Evolutionary conservation across 441 rosid species (phyloP), one percentile per base, ranked within the genome.

Genomic region (Codiaeum variegatum): DNA sequence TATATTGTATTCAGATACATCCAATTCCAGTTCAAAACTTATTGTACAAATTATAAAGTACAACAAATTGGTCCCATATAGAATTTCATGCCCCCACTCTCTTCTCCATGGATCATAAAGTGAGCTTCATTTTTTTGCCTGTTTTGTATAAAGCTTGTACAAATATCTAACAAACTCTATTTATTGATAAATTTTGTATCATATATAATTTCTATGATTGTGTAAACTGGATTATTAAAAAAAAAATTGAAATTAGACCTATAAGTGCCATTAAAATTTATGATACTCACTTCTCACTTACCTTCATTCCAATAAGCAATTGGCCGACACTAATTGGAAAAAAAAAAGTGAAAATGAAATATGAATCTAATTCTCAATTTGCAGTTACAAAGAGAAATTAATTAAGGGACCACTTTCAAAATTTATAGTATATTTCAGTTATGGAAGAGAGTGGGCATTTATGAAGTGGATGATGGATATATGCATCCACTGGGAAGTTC

Each of bases 361-460:
- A 44, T 73, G 77, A 76, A 73, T 73, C 71, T 47, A 59, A 76
- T 66, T 73, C 73, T 66, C 51, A 36, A 40, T 40, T 40, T 42
- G 8, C 0, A 7, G 40, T 34, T 34, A 47, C 23, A n/a, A 51
- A 10, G 11, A 36, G 19, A 62, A 70, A 31, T 32, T 40, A 40
- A 40, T 40, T 2, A 66, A 75, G 26, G 70, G 70, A 31, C 73
- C 78, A 69, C 70, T 9, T n/a, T 47, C 52, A 47, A 9, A 9
- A 40, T 40, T 47, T 3, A 18, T 47, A 13, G n/a, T 47, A n/a
- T 47, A 13, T 47, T 47, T 47, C 44, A 47, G 52, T 16, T 3
- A 47, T 3, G 52, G 52, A 47, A 47, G 64, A 29, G 47, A 75
- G 12, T 40, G 63, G 34, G 55, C 73, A 75, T 69, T 75, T 51